Conservation (phyloP, 805 yeast genomes). For the Kuraishia cidri region DNA sequence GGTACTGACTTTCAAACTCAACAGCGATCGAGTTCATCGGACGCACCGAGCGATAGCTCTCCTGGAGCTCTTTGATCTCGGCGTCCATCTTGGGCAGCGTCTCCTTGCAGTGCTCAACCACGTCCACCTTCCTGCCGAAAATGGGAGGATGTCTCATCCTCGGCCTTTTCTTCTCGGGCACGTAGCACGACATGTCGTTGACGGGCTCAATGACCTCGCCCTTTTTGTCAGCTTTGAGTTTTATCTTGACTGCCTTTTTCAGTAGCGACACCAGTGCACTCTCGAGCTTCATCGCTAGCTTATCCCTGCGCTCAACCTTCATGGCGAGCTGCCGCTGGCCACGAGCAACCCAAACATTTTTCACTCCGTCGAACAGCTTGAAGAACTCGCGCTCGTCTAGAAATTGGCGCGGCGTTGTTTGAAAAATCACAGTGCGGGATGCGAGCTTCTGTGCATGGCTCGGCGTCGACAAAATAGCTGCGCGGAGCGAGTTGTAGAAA, state of each 20-base stretch:
- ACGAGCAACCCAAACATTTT: slow-evolving; percentile 73
- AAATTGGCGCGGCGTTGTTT: slow-evolving; percentile 70
- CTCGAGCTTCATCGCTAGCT: slow-evolving; percentile 57
- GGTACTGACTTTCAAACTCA: slow-evolving; percentile 68
- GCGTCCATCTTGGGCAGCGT: slow-evolving; percentile 46
- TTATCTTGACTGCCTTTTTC: slow-evolving; percentile 52
- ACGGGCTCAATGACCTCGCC: slow-evolving; percentile 33
- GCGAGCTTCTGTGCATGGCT: slow-evolving; percentile 65
- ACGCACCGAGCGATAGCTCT: slow-evolving; percentile 29
- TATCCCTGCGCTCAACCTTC: slow-evolving; percentile 50
- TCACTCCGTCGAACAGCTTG: slow-evolving; percentile 76
- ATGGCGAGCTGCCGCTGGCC: slow-evolving; percentile 42
- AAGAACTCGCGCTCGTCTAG: slow-evolving; percentile 65
- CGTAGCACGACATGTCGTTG: slow-evolving; percentile 43
- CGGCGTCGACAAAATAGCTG: slow-evolving; percentile 75
- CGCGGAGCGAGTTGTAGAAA: slow-evolving; percentile 68
- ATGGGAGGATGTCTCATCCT: slow-evolving; percentile 29
- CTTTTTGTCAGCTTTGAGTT: slow-evolving; percentile 60
- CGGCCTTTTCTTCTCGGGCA: slow-evolving; percentile 67
- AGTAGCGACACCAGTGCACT: slow-evolving; percentile 51
- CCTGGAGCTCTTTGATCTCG: slow-evolving; percentile 50
- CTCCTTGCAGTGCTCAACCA: slow-evolving; percentile 47
- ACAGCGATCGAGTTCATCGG: slow-evolving; percentile 80
- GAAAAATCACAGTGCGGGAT: slow-evolving; percentile 78
- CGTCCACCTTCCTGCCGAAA: slow-evolving; percentile 54